Evolutionary conservation across 2,329 filamentous ascomycete genomes (phyloP), one percentile per base, ranked within the genome.

Genomic region (Didymella sp.): DNA sequence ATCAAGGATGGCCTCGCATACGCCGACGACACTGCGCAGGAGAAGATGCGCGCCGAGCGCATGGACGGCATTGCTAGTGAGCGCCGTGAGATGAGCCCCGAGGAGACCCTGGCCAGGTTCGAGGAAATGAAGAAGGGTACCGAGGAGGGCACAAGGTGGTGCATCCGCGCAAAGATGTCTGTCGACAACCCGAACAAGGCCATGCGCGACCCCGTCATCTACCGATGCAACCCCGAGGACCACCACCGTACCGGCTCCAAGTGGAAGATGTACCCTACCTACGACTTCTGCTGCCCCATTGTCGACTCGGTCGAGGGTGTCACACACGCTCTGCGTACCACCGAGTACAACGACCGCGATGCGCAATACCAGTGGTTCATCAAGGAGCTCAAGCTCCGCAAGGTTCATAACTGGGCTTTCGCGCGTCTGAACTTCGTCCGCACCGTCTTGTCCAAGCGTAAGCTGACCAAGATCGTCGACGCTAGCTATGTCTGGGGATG

Each of bases 171-270:
- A 56, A 97, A 96, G 83, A 91, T 98, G 68, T 94, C 91, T 1
- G 86, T 90, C 67, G 91, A 96, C 76, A 90, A 95, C 79, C 90
- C 90, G 63, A 98, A 99, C 82, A 96, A 96, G 79, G 92, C 95
- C 50, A 88, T 98, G 85, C 86, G 95, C 64, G 95, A 99, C 76
- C 95, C 95, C 12, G 93, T 98, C 77, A 96, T 99, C 76, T 98
- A 97, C 83, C 89, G 95, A 65, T 97, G 92, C 85, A 96, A 96
- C 71, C 82, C 85, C 6, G 73, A 83, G 45, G 76, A 81, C 11
- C 90, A 95, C 76, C 91, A 95, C 80, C 87, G 91, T 66, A 95
- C 91, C 1, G 90, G 90, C 28, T 85, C 81, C 56, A 86, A 83
- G 60, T 94, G 90, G 89, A 94, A 93, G 79, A 89, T 92, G 73